Evolutionary conservation across 2,329 filamentous ascomycete species (phyloP), one percentile per base, ranked within the genome.

Genomic region (Clarireedia sp.): DNA sequence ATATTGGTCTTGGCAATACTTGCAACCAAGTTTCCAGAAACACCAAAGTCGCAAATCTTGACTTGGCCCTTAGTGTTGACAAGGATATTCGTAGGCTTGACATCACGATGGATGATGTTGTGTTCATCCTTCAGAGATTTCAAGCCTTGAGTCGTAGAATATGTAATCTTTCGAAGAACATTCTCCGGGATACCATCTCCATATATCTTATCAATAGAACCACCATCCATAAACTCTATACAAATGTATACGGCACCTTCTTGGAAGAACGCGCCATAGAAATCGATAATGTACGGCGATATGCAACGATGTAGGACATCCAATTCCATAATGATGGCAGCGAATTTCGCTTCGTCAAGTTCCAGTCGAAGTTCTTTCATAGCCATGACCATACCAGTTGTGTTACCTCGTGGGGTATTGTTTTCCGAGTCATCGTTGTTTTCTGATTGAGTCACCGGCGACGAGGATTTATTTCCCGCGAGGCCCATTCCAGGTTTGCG

Each of bases 1-100:
- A 99, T 99, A 69, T 99, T 99, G 26, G 94, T 99, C 73, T 95
- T 96, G 51, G 94, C 94, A 66, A 97, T 97, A 74, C 90, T 96
- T 23, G 94, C 92, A 21, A 99, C 94, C 23, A 99, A 75, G 66
- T 99, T 99, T 52, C 94, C 94, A 63, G 89, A 95, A 54, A 99
- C 94, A 55, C 94, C 94, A 70, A 99, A 99, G 72, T 99, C 94
- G 72, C 94, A 99, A 56, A 99, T 96, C 74, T 99, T 99, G 75
- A 97, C 80, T 68, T 96, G 90, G 1, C 94, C 94, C 43, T 80
- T 80, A 2, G 86, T 88, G 71, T 97, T 99, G 70, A 90, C 83
- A 1, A 99, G 78, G 57, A 99, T 96, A 66, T 99, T 99, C n/a
- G 94, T 99, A 1, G 94, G 94, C 71, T 99, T 99, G 61, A 99